Evolutionary conservation across 2,329 filamentous ascomycete genomes (phyloP).

Genomic region (Ceratocystis destructans): DNA sequence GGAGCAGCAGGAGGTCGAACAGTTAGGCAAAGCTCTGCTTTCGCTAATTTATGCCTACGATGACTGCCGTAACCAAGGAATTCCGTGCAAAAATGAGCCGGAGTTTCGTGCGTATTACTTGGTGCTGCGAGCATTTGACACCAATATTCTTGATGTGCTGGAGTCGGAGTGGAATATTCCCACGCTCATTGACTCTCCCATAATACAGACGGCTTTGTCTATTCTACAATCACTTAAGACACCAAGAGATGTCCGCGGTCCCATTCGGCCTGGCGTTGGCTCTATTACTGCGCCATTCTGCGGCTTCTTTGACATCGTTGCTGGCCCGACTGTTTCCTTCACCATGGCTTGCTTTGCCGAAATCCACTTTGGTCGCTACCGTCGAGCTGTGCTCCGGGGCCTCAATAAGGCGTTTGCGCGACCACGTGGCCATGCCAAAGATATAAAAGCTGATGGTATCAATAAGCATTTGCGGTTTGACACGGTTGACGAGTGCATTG

Average conservation of each 20-base stretch:
- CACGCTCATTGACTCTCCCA: conserved; percentile 41
- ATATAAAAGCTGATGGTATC: conserved; percentile 43
- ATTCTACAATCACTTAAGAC: conserved; percentile 48
- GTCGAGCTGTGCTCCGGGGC: conserved; percentile 43
- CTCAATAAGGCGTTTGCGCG: conserved; percentile 43
- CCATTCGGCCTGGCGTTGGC: conserved; percentile 33
- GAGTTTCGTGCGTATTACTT: conserved; percentile 55
- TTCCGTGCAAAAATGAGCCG: conserved; percentile 47
- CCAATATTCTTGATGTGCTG: conserved; percentile 39
- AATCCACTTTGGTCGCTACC: conserved; percentile 49
- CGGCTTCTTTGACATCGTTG: conserved; percentile 47
- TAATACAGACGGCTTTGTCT: conserved; percentile 47
- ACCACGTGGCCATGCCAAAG: conserved; percentile 43
- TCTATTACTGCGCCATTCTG: conserved; percentile 28
- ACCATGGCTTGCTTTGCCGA: conserved; percentile 58
- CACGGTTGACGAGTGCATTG: conserved; percentile 49
- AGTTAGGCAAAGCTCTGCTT: conserved; percentile 50
- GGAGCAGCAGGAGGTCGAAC: conserved; percentile 54
- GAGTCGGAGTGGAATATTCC: conserved; percentile 44
- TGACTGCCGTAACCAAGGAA: conserved; percentile 45
- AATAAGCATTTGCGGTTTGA: conserved; percentile 53
- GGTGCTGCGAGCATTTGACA: conserved; percentile 46
- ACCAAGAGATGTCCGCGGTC: conserved; percentile 42
- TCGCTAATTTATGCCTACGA: conserved; percentile 54
- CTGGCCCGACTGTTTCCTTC: conserved; percentile 45